Base-by-base conservation (phyloP, 495 filamentous ascomycete species). In the Pseudomonodictys pantanalensis region DNA sequence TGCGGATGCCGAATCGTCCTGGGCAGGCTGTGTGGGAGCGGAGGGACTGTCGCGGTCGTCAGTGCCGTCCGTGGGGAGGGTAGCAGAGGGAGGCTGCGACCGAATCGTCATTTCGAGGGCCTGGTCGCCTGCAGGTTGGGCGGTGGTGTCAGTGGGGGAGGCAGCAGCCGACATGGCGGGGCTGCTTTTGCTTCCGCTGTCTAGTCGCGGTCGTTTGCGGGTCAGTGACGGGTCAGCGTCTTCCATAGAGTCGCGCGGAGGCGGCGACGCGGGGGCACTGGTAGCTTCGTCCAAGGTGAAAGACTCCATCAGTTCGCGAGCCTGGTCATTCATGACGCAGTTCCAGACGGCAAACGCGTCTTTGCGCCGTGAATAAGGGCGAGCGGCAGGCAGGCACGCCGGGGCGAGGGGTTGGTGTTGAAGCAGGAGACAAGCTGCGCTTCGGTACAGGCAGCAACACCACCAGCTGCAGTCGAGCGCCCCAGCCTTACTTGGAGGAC, bases 121-220 rank as follows among this genome's bases (percentile, higher is more conserved):
- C 72, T 72, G 71, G 28, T 69, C 69, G n/a, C 67, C 67, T 30
- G 73, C 69, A 7, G 70, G 62, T 56, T 75, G 66, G 45, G 56
- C 26, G 12, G 33, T 42, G 12, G 39, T 47, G 44, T 52, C 38
- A 30, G 74, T 71, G 52, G 52, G 38, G 38, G 52, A 42, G 17
- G 39, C 26, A 23, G 64, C 61, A 17, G 60, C 52, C 26, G 69
- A 79, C 72, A 79, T 75, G 71, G 69, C 70, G 76, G 73, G 58
- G 50, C 72, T 72, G 35, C 73, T 68, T 56, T 72, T 71, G 62
- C 73, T 75, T 61, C 79, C 80, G 70, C 76, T 81, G 70, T 86
- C 82, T 52, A 86, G 77, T 67, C 83, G 82, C 46, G 81, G 83
- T 60, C 83, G 81, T 73, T 86, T 86, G 67, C 82, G 78, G 59